Base-by-base conservation (phyloP, 1,284 basidiomycete genomes). In the Agaricales sp. region DNA sequence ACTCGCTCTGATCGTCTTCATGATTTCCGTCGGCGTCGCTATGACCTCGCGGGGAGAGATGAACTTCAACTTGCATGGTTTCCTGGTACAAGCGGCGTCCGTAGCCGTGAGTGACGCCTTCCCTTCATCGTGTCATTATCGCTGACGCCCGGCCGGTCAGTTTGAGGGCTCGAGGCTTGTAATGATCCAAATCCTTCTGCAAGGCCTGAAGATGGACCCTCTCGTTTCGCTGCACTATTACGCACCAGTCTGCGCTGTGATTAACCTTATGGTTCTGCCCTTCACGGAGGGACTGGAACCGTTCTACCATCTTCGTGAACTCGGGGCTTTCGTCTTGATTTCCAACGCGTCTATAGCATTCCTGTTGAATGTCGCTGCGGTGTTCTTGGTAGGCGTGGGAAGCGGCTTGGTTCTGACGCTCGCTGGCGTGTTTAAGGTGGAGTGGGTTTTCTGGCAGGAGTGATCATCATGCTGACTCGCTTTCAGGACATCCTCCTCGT, bases 191-290 rank as follows among this genome's bases (percentile, higher is more conserved):
- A 82, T 95, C 51, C 80, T 98, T 39, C 76, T 98, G 2, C 94
- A 98, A 65, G 93, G 93, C 46, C 73, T 96, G 65, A 95, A 97
- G 73, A 92, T 97, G 93, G 92, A 96, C 67, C 94, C 94, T 2
- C 78, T 97, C 23, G 92, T 95, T 21, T 96, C 92, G 25, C 72
- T 98, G 50, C 91, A 97, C 71, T 98, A 96, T 74, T 94, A 92
- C 64, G 91, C 91, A 6, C 91, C 91, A n/a, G 89, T 98, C 50
- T 98, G 95, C 64, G 93, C 94, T 1, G 65, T 75, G 52, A 87
- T 98, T 72, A 98, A 97, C 68, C 75, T 91, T 30, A 61, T 77
- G 50, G 71, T 94, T 51, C 67, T 97, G 22, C 89, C 92, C 21
- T 87, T 96, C 68, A 88, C 87, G 1, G 93, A 97, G 67, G 93